These are phyloP conservation scores for Solanum appendiculatum DNA, from an alignment of 257 asterid genomes.

Conservation along the genomic window DNA sequence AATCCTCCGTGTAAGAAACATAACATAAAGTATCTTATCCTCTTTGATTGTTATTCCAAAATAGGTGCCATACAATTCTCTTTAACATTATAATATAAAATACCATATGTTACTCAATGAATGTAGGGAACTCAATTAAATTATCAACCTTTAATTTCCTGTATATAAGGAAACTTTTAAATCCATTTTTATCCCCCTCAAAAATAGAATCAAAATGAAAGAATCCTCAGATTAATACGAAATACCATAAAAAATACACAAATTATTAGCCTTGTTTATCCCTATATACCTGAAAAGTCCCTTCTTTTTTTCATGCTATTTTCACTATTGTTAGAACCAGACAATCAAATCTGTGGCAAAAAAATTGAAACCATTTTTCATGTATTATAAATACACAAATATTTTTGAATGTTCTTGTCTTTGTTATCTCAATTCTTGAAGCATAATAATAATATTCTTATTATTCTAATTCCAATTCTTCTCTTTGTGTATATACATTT, in stretches of 20 bases:
- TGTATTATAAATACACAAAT: background rate
- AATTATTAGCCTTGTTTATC: background rate
- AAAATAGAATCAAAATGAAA: background rate
- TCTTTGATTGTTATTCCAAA: background rate
- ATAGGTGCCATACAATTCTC: background rate
- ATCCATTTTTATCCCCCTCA: background rate
- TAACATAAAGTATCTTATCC: background rate
- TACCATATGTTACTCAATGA: background rate
- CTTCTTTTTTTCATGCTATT: background rate
- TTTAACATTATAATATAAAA: background rate
- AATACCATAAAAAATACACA: background rate
- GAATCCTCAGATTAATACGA: background rate
- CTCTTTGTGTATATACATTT: background rate
- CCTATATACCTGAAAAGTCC: background rate
- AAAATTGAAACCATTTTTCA: background rate
- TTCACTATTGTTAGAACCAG: background rate
- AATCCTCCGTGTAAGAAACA: background rate
- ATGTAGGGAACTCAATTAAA: background rate
- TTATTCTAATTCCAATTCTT: background rate
- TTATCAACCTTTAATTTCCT: background rate
- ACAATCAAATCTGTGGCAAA: background rate
- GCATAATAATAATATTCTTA: background rate
- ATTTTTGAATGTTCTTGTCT: background rate
- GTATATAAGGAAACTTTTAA: background rate
- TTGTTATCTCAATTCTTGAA: background rate